Base-by-base conservation (phyloP, 2,329 filamentous ascomycete genomes). In the Cryphonectria radicalis region DNA sequence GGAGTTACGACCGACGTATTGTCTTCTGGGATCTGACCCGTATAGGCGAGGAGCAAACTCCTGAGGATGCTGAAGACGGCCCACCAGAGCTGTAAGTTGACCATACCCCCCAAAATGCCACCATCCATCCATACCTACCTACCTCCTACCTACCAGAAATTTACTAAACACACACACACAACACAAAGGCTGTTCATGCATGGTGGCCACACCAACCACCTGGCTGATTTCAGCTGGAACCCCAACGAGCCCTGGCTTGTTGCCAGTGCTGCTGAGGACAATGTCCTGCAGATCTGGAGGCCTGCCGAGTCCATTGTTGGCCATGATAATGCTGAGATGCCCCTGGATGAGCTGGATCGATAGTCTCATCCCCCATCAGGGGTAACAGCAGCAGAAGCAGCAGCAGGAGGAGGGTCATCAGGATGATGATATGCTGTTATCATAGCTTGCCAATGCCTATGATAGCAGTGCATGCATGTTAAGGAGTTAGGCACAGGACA, bases 161-260 rank as follows among this genome's bases (percentile, higher is more conserved):
- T 57, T 72, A 66, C 76, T 80, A 74, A 79, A 74, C 46, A 68
- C 57, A 7, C 7, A 19, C 17, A 14, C 4, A 43, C 42, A 46
- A 46, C 43, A 32, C 7, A 65, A 72, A 94, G 93, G 63, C 85
- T 99, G 1, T 99, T 99, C 83, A 98, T 99, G 95, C 96, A 99
- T 78, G 96, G 96, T 73, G 96, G 96, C 43, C 97, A 99, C 84
- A 99, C 96, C 14, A 98, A 98, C 82, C 92, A 97, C 75, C 90
- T 99, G 73, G 94, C 93, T 50, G 97, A 99, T 82, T 99, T 99
- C 79, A 95, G 92, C 82, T 99, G 95, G 95, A 99, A 99, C 82
- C 90, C 90, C 76, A 97, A 97, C 79, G 94, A 98, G 77, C 95
- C 95, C 5, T 99, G 97, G 97, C 89, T 98, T 69, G 93, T 99